Evolutionary conservation across 305 asterid species (phyloP).

Genomic region (Withania somnifera): DNA sequence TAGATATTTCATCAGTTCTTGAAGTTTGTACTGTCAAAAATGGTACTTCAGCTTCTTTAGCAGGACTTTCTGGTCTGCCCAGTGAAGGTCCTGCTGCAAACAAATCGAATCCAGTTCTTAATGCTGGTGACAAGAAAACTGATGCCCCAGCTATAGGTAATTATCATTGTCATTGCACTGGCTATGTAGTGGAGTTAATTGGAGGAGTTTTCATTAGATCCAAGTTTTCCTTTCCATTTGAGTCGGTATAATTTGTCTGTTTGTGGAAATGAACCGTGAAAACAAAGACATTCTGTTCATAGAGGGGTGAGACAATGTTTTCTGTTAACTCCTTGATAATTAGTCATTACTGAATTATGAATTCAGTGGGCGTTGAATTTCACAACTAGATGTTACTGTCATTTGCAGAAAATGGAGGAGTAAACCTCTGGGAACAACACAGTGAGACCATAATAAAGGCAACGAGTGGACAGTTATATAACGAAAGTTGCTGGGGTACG

Average conservation of each 20-base stretch:
- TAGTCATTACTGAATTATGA: background rate
- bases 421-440: slow-evolving; percentile 55
- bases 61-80: slow-evolving; percentile 8
- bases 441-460: slow-evolving; percentile 38
- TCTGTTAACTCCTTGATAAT: background rate
- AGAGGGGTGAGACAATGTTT: background rate
- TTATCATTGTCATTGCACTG: slow-evolving; percentile 7
- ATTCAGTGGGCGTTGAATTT: background rate
- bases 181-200: slow-evolving; percentile 20
- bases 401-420: slow-evolving; percentile 25
- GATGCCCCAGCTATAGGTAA: slow-evolving; percentile 21
- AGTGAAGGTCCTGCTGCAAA: slow-evolving; percentile 22
- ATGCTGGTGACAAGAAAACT: slow-evolving; percentile 21
- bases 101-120: slow-evolving; percentile 15
- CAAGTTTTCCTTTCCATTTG: background rate
- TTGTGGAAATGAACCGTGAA: background rate
- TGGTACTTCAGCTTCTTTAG: slow-evolving; percentile 25
- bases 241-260: background rate
- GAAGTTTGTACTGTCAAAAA: slow-evolving; percentile 42
- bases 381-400: background rate
- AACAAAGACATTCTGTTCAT: background rate
- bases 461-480: slow-evolving; percentile 35
- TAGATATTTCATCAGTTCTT: slow-evolving; percentile 53
- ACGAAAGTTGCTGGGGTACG: slow-evolving; percentile 28
- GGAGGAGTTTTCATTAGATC: background rate